A percentile compares a stretch with the other conserved stretches of the same genome.
These are phyloP conservation scores for Neoboletus magnificus DNA, from an alignment of 768 basidiomycete genomes.

Conservation along the genomic window DNA sequence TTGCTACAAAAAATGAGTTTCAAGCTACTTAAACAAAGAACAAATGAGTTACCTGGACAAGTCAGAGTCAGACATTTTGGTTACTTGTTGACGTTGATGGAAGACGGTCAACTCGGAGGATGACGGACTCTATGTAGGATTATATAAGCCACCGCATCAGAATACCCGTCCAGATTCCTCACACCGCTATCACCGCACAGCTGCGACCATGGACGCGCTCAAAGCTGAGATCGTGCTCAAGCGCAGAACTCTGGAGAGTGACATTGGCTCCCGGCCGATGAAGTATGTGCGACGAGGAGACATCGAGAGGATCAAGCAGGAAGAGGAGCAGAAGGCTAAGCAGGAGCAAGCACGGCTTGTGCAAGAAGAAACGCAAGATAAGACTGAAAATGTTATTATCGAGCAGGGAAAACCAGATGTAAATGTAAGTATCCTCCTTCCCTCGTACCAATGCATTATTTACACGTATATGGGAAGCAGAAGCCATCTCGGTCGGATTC, in stretches of 20 bases:
- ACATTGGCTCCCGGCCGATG: conserved; percentile 46
- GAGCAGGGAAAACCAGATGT: conserved; percentile 26
- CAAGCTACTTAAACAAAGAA: not conserved
- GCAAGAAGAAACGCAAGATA: conserved; percentile 20
- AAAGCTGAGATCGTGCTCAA: conserved; percentile 87
- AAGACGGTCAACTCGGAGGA: conserved; percentile 29
- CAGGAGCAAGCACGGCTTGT: conserved; percentile 35
- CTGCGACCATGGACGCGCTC: conserved; percentile 74
- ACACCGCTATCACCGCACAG: not conserved
- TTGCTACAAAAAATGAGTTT: conserved; percentile 48
- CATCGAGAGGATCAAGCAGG: conserved; percentile 66
- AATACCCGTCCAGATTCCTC: not conserved
- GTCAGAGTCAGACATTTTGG: conserved; percentile 60
- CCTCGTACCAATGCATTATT: conserved; percentile 21
- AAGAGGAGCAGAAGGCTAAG: conserved; percentile 36
- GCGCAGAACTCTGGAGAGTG: conserved; percentile 67
- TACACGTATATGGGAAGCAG: conserved; percentile 49
- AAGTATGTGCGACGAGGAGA: conserved; percentile 94
- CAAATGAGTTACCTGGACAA: conserved; percentile 47
- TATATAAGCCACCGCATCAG: conserved; percentile 15
- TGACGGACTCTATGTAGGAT: conserved; percentile 36
- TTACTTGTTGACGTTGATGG: conserved; percentile 40
- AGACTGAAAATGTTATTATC: conserved; percentile 9
- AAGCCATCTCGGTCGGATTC: conserved; percentile 37
- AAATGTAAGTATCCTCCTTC: conserved; percentile 43